These are phyloP conservation scores for Cylindrodendrum hubeiense DNA, from an alignment of 2,329 filamentous ascomycete species.

Conservation along the genomic window DNA sequence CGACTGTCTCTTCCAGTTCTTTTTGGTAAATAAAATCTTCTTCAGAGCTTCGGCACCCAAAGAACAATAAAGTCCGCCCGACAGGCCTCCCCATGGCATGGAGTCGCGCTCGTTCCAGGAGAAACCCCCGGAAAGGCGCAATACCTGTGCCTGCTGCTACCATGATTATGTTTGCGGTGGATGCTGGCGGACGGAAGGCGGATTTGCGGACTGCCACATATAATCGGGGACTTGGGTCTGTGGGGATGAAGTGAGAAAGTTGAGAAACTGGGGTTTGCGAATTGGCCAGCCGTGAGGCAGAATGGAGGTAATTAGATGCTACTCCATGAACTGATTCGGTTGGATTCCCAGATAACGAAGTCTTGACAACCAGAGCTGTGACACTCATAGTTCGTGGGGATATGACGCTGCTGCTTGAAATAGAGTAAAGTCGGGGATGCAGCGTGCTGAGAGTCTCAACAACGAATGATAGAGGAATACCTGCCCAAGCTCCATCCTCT, in stretches of 20 bases:
- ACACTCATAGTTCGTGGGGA: conserved; percentile 38
- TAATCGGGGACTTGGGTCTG: conserved; percentile 39
- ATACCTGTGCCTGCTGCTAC: conserved; percentile 63
- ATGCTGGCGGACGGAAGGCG: conserved; percentile 55
- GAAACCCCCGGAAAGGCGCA: conserved; percentile 53
- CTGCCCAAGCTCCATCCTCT: conserved; percentile 28
- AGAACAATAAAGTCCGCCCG: conserved; percentile 59
- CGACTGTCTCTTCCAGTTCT: not conserved
- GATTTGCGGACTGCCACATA: conserved; percentile 46
- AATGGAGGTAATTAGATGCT: conserved; percentile 42
- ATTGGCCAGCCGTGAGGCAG: conserved; percentile 21
- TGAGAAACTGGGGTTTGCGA: not conserved
- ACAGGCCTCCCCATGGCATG: conserved; percentile 31
- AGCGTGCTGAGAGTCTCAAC: conserved; percentile 65
- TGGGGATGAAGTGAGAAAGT: conserved; percentile 17
- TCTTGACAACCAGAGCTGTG: conserved; percentile 35
- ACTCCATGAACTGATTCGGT: conserved; percentile 33
- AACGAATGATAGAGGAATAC: conserved; percentile 61
- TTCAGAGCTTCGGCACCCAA: conserved; percentile 66
- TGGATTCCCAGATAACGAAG: conserved; percentile 21
- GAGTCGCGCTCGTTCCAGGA: conserved; percentile 38
- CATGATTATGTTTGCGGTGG: conserved; percentile 61
- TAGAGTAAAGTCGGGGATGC: conserved; percentile 70
- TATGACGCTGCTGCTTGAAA: conserved; percentile 65
- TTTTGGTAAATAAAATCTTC: conserved; percentile 67